A percentile compares a stretch with the other conserved stretches of the same genome.
Evolutionary conservation across 176 grass and related monocot genomes (phyloP).

Genomic region (Aegilops umbellulata): DNA sequence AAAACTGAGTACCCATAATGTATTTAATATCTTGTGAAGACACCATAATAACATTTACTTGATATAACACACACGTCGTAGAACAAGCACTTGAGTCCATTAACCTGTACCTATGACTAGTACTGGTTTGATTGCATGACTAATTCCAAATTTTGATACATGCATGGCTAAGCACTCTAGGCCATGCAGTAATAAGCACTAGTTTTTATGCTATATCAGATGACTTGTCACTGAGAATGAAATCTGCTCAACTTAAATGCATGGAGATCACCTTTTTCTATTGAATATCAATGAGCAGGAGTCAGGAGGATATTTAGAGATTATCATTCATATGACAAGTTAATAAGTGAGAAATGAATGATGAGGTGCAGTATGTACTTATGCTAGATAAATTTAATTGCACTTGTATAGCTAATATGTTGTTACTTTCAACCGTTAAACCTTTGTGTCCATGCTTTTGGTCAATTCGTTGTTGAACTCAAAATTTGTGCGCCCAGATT

Average conservation of each 20-base stretch:
- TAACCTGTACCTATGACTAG: neutral
- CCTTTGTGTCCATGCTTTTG: conserved; percentile 8
- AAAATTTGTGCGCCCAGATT: neutral
- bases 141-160: conserved; percentile 6
- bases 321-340: neutral
- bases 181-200: neutral
- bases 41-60: neutral
- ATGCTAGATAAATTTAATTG: neutral
- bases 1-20: neutral
- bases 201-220: conserved; percentile 10
- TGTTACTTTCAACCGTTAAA: conserved; percentile 20
- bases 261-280: conserved; percentile 1
- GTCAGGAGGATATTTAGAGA: neutral
- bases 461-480: neutral
- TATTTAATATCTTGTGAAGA: neutral
- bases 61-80: neutral
- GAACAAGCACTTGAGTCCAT: conserved; percentile 12
- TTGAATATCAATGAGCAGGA: neutral
- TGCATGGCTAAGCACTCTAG: neutral
- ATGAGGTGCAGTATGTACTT: neutral
- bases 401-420: neutral
- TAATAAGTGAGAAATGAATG: conserved; percentile 12
- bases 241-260: conserved; percentile 1
- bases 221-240: neutral
- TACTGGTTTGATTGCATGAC: neutral